phyloP scores from a whole-genome alignment of 2,329 filamentous ascomycete genomes.

The Phyllosticta citrichinensis region DNA sequence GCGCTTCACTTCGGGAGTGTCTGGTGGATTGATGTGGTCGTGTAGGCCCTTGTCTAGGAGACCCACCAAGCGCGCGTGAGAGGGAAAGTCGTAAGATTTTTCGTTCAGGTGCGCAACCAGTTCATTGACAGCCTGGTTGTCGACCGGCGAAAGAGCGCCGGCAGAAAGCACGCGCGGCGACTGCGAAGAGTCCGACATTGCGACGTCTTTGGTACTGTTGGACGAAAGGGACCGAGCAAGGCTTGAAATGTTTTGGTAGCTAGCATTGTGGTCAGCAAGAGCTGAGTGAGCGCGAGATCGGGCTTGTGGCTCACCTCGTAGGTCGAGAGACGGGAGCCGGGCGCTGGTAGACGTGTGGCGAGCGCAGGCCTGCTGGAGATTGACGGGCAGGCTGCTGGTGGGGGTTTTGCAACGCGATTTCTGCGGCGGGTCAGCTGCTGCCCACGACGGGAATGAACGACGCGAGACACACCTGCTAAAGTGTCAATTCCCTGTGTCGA shows the following conservation, averaged over 20 bases:
- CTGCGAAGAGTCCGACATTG: constrained; percentile 37
- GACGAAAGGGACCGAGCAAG: constrained; percentile 31
- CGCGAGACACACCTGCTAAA: constrained; percentile 31
- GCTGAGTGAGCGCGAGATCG: neutral
- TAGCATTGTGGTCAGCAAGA: constrained; percentile 5
- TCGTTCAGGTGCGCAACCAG: constrained; percentile 34
- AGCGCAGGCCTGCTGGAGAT: constrained; percentile 20
- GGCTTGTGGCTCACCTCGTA: neutral
- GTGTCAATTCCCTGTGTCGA: constrained; percentile 40
- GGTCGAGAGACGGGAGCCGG: constrained; percentile 22
- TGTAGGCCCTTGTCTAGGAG: constrained; percentile 40
- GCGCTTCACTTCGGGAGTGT: constrained; percentile 15
- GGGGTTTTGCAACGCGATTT: constrained; percentile 33
- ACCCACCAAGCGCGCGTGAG: constrained; percentile 38
- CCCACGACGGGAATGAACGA: neutral
- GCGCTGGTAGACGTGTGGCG: constrained; percentile 17
- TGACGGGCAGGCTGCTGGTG: constrained; percentile 34
- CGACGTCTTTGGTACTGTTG: constrained; percentile 34
- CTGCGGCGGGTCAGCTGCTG: constrained; percentile 18
- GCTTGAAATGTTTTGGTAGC: constrained; percentile 18
- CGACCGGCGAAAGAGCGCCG: constrained; percentile 32
- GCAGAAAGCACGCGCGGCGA: constrained; percentile 35
- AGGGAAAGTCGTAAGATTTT: constrained; percentile 40
- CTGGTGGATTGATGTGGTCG: constrained; percentile 25
- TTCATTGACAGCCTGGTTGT: constrained; percentile 35